Conservation (phyloP, 164 flowering plant genomes). For the Stephania cephalantha region DNA sequence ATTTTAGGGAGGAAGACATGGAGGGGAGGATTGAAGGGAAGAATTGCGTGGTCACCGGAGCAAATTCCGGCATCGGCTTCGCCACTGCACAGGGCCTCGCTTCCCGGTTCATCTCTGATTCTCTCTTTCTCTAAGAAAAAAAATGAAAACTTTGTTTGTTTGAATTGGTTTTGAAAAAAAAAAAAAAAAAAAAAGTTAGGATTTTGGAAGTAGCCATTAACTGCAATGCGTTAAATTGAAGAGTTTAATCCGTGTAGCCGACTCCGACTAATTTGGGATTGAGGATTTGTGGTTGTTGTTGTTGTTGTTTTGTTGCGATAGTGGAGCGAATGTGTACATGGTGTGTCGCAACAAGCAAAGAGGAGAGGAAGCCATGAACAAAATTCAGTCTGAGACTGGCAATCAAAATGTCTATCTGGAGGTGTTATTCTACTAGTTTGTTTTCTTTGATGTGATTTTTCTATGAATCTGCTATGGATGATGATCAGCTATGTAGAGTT, state of each 20-base stretch:
- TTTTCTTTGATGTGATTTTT: background rate
- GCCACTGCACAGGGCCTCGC: constrained; percentile 89
- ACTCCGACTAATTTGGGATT: too few species aligned
- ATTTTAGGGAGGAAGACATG: constrained; percentile 74
- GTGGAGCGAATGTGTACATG: constrained; percentile 84
- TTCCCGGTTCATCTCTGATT: constrained; percentile 43
- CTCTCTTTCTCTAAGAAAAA: too few species aligned
- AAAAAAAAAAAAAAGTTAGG: too few species aligned
- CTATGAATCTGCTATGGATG: background rate
- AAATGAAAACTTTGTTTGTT: background rate
- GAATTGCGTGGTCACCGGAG: constrained; percentile 94
- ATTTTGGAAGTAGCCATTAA: too few species aligned
- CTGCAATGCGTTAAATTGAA: too few species aligned
- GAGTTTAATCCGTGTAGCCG: too few species aligned
- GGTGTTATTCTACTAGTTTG: constrained; percentile 32
- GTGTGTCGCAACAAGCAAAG: constrained; percentile 87
- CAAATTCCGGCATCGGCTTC: constrained; percentile 90
- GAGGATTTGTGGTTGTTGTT: too few species aligned
- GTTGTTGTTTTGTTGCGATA: constrained; percentile 16
- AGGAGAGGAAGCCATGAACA: constrained; percentile 81
- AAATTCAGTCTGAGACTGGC: constrained; percentile 68
- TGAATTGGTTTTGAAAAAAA: background rate
- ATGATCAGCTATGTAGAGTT: too few species aligned
- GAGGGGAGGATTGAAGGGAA: constrained; percentile 57
- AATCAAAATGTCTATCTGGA: constrained; percentile 77